Conservation (phyloP, 257 asterid species). For the Salvia rosmarinus region DNA sequence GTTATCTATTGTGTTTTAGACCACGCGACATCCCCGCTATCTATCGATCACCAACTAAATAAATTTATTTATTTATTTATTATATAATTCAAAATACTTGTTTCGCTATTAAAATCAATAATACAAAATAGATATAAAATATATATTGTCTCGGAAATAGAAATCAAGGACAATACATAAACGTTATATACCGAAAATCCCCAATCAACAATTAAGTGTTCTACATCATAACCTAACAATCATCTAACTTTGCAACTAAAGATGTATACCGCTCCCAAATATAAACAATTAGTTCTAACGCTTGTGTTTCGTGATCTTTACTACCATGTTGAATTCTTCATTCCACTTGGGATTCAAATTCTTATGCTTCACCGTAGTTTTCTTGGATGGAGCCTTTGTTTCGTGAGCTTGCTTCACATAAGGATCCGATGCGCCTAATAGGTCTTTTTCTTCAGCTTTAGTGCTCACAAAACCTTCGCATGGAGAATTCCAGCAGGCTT, state of each 20-base stretch:
- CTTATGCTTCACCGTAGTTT: constrained; percentile 80
- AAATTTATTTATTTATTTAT: too few relatives aligned
- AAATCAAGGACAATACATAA: too few relatives aligned
- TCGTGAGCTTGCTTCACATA: constrained; percentile 91
- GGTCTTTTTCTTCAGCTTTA: constrained; percentile 82
- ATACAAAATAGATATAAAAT: too few relatives aligned
- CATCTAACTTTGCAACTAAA: background rate
- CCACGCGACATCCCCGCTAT: too few relatives aligned
- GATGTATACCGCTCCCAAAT: constrained; percentile 90
- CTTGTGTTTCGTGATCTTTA: constrained; percentile 92
- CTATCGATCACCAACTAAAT: too few relatives aligned
- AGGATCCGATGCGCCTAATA: constrained; percentile 94
- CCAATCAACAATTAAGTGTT: too few relatives aligned
- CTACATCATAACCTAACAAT: constrained; percentile 18
- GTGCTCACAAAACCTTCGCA: constrained; percentile 79
- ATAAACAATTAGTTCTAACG: constrained; percentile 67
- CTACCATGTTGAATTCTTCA: constrained; percentile 81
- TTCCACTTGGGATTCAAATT: constrained; percentile 94
- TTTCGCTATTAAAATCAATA: too few relatives aligned
- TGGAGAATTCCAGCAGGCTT: constrained; percentile 97
- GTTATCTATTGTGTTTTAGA: too few relatives aligned
- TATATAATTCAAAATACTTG: too few relatives aligned
- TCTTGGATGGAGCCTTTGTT: constrained; percentile 94
- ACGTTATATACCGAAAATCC: too few relatives aligned
- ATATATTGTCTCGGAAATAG: too few relatives aligned